These are phyloP conservation scores for Tolypocladium inflatum DNA, from an alignment of 2,329 filamentous ascomycete genomes.

Conservation along the genomic window DNA sequence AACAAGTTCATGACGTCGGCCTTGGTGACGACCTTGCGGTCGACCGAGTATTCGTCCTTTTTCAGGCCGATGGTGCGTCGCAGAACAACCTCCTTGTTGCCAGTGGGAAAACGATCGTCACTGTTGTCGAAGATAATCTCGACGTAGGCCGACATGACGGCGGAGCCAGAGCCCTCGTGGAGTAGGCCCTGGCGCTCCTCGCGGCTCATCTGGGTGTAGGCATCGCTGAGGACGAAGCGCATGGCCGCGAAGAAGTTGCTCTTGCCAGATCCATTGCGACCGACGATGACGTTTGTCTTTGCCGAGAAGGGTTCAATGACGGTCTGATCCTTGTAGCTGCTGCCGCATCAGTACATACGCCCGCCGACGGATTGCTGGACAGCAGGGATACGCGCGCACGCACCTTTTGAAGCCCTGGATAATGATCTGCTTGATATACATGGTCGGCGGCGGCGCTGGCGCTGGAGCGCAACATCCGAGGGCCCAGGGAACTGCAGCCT, in stretches of 20 bases:
- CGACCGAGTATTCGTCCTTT: constrained; percentile 97
- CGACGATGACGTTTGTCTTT: constrained; percentile 96
- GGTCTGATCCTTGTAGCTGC: constrained; percentile 97
- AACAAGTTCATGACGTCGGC: constrained; percentile 90
- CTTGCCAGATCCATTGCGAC: constrained; percentile 97
- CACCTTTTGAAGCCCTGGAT: constrained; percentile 99
- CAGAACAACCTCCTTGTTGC: constrained; percentile 80
- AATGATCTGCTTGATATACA: constrained; percentile 99
- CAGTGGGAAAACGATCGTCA: constrained; percentile 90
- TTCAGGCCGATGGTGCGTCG: constrained; percentile 93
- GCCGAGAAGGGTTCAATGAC: constrained; percentile 97
- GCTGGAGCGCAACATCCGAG: constrained; percentile 27
- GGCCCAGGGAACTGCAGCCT: constrained; percentile 13
- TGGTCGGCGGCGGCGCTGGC: constrained; percentile 36
- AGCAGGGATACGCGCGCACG: constrained; percentile 11
- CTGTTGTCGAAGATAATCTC: constrained; percentile 98
- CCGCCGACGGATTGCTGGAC: not conserved
- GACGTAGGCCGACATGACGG: constrained; percentile 98
- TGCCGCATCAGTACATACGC: constrained; percentile 8
- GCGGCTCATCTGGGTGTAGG: constrained; percentile 89
- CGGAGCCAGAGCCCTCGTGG: constrained; percentile 96
- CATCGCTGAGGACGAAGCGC: constrained; percentile 95
- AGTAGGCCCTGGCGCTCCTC: constrained; percentile 92
- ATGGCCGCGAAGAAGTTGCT: constrained; percentile 99
- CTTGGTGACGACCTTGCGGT: constrained; percentile 93